A percentile compares a stretch with the other conserved stretches of the same genome.
Evolutionary conservation across 2,329 filamentous ascomycete genomes (phyloP).

Genomic region (Fusarium sp.): DNA sequence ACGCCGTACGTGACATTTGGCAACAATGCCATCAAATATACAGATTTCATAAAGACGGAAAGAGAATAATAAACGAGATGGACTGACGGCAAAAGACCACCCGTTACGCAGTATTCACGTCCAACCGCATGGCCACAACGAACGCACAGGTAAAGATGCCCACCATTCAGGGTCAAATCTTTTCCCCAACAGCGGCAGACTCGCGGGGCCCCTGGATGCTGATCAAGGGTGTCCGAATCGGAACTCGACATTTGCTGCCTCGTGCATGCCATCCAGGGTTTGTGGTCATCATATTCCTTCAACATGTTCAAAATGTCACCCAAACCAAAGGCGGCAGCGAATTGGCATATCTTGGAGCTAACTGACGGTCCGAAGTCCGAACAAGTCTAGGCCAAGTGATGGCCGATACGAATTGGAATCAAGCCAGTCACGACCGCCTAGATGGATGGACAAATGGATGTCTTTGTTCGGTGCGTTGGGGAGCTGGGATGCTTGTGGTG

Average conservation of each 20-base stretch:
- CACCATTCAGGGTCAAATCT: constrained; percentile 13
- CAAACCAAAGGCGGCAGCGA: constrained; percentile 30
- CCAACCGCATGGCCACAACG: constrained; percentile 4
- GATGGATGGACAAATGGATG: constrained; percentile 43
- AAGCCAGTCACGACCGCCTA: constrained; percentile 22
- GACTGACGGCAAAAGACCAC: not conserved
- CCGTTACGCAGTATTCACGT: not conserved
- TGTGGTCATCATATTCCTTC: constrained; percentile 13
- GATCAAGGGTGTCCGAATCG: constrained; percentile 31
- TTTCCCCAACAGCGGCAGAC: constrained; percentile 35
- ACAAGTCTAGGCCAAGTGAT: constrained; percentile 33
- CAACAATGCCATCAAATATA: constrained; percentile 3
- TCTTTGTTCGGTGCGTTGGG: constrained; percentile 40
- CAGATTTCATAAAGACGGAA: not conserved
- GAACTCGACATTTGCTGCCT: constrained; percentile 9
- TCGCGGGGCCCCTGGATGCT: constrained; percentile 32
- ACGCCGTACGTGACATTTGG: constrained; percentile 34
- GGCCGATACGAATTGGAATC: constrained; percentile 32
- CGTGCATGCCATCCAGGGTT: constrained; percentile 4
- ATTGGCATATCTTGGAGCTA: constrained; percentile 27
- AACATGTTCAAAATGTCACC: constrained; percentile 17
- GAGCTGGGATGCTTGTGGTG: constrained; percentile 47
- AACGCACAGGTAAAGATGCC: constrained; percentile 20
- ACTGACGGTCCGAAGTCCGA: constrained; percentile 34
- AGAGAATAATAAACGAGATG: not conserved